A percentile compares a stretch with the other conserved stretches of the same genome.
phyloP scores from a whole-genome alignment of 768 basidiomycete genomes.

The Russula griseocarnosa region DNA sequence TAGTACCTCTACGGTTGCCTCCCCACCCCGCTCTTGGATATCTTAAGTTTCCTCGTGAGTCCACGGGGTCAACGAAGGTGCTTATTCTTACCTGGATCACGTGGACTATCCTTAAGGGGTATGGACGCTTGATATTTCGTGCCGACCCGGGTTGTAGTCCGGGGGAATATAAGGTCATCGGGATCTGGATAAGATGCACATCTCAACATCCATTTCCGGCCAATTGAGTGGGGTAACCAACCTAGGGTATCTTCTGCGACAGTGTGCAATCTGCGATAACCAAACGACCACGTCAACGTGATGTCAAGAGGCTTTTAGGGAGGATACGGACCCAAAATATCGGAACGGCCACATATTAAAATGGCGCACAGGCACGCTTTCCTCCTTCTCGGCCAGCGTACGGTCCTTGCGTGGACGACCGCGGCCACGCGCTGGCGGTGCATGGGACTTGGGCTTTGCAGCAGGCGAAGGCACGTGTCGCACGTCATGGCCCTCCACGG shows the following conservation, averaged over 20 bases:
- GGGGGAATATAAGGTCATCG: slow-evolving; percentile 95
- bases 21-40: slow-evolving; percentile 59
- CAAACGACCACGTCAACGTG: slow-evolving; percentile 24
- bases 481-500: slow-evolving; percentile 71
- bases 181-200: slow-evolving; percentile 55
- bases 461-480: slow-evolving; percentile 49
- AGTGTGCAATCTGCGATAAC: slow-evolving; percentile 66
- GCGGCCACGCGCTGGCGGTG: slow-evolving; percentile 65
- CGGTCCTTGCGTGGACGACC: slow-evolving; percentile 78
- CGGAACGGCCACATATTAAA: slow-evolving; percentile 93
- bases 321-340: slow-evolving; percentile 81
- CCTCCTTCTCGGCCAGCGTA: slow-evolving; percentile 67
- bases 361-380: slow-evolving; percentile 73
- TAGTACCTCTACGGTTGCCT: slow-evolving; percentile 68
- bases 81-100: slow-evolving; percentile 28
- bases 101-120: slow-evolving; percentile 37
- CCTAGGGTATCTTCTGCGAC: slow-evolving; percentile 89
- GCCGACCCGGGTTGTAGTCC: slow-evolving; percentile 86
- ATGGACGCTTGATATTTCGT: slow-evolving; percentile 76
- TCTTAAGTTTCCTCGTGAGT: slow-evolving; percentile 20
- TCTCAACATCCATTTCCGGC: slow-evolving; percentile 7
- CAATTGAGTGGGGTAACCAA: slow-evolving; percentile 36
- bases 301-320: background rate
- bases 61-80: background rate
- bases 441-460: slow-evolving; percentile 61